These are phyloP conservation scores for Nicotiana attenuata DNA, from an alignment of 257 asterid genomes.

Conservation along the genomic window DNA sequence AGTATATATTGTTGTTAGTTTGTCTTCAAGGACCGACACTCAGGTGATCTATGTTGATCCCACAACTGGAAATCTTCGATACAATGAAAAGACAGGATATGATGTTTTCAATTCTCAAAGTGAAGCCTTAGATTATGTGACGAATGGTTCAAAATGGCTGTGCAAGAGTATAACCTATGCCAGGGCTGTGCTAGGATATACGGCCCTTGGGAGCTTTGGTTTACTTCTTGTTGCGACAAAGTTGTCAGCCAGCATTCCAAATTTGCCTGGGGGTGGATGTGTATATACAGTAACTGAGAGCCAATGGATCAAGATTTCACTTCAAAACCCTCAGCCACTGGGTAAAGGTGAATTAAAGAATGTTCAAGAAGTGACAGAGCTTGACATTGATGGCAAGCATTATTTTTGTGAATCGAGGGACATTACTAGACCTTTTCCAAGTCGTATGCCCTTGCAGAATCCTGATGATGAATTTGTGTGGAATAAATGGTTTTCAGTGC, in stretches of 20 bases:
- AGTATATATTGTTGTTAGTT: slow-evolving; percentile 75
- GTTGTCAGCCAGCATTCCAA: slow-evolving; percentile 66
- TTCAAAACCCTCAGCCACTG: slow-evolving; percentile 87
- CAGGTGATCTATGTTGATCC: slow-evolving; percentile 98
- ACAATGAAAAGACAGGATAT: slow-evolving; percentile 59
- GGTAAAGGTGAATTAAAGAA: slow-evolving; percentile 84
- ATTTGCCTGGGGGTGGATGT: slow-evolving; percentile 94
- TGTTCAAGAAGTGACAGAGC: slow-evolving; percentile 82
- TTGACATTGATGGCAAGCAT: slow-evolving; percentile 92
- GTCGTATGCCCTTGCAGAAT: slow-evolving; percentile 68
- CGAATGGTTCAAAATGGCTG: slow-evolving; percentile 68
- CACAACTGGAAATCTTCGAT: slow-evolving; percentile 77
- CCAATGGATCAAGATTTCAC: slow-evolving; percentile 86
- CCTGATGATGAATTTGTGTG: slow-evolving; percentile 98
- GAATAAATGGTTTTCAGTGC: slow-evolving; percentile 90
- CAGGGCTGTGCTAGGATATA: slow-evolving; percentile 84
- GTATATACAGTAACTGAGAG: slow-evolving; percentile 81
- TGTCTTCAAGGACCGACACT: slow-evolving; percentile 72
- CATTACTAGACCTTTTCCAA: slow-evolving; percentile 91
- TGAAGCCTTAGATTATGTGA: slow-evolving; percentile 69
- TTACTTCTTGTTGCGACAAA: slow-evolving; percentile 83
- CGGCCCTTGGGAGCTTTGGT: slow-evolving; percentile 76
- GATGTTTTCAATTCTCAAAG: slow-evolving; percentile 79
- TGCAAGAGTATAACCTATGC: slow-evolving; percentile 71
- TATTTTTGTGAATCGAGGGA: slow-evolving; percentile 91